Percentiles rank a stretch among this genome's conserved stretches.
phyloP scores from a whole-genome alignment of 805 yeast species.

The Wickerhamomyces canadensis region DNA sequence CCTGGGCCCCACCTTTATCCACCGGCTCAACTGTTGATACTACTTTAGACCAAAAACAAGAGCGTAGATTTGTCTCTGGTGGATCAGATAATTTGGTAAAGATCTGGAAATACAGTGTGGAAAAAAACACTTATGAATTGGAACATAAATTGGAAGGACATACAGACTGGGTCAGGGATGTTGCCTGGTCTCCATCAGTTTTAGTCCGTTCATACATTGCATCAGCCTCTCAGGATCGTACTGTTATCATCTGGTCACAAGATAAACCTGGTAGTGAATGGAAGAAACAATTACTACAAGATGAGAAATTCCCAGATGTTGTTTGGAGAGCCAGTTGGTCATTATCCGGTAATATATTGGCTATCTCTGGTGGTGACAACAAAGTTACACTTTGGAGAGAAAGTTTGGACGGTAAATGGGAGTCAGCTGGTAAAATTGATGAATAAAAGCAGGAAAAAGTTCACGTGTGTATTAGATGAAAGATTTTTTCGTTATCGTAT shows the following conservation, averaged over 20 bases:
- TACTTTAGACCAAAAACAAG: constrained; percentile 31
- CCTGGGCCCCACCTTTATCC: constrained; percentile 76
- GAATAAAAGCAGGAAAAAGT: constrained; percentile 38
- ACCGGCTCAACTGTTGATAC: constrained; percentile 29
- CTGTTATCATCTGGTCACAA: constrained; percentile 93
- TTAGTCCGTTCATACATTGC: constrained; percentile 87
- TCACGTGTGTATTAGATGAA: not conserved
- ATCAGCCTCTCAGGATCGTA: constrained; percentile 93
- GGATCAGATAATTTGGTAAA: constrained; percentile 94
- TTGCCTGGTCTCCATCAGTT: constrained; percentile 94
- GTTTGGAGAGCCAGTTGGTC: constrained; percentile 99
- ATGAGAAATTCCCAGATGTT: constrained; percentile 89
- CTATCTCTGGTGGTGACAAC: constrained; percentile 94
- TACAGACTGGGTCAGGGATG: constrained; percentile 98
- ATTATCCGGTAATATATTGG: constrained; percentile 88
- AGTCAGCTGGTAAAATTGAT: constrained; percentile 92
- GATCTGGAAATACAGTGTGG: constrained; percentile 70
- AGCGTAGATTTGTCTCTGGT: constrained; percentile 82
- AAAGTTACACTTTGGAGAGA: constrained; percentile 97
- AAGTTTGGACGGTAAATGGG: constrained; percentile 90
- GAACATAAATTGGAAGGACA: constrained; percentile 86
- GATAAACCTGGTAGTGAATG: constrained; percentile 61
- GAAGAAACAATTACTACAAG: constrained; percentile 72
- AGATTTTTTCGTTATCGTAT: no score
- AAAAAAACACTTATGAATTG: constrained; percentile 53